phyloP scores from a whole-genome alignment of 2,329 filamentous ascomycete genomes.

The Diaporthe caulivora region DNA sequence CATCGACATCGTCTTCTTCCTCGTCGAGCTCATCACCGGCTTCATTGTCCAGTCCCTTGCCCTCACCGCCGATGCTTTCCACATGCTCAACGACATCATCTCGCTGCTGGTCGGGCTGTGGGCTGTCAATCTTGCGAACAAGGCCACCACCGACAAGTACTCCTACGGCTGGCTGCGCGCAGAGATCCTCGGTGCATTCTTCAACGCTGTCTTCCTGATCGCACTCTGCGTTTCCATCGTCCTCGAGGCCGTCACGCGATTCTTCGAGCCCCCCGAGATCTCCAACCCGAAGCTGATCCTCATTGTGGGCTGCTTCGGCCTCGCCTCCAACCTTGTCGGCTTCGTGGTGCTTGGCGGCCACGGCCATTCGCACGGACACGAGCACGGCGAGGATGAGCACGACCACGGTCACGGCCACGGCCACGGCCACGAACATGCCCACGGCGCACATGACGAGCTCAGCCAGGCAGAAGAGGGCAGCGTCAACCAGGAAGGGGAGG shows the following conservation, averaged over 20 bases:
- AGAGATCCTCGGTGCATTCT: constrained; percentile 94
- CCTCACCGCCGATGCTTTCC: constrained; percentile 95
- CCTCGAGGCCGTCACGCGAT: constrained; percentile 91
- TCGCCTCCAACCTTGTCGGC: constrained; percentile 89
- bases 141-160: constrained; percentile 88
- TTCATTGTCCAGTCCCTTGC: constrained; percentile 92
- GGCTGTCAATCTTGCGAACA: constrained; percentile 91
- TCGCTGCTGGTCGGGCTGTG: constrained; percentile 92
- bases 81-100: constrained; percentile 99
- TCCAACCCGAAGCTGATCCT: constrained; percentile 87
- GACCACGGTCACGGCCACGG: constrained; percentile 59
- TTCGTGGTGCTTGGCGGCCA: constrained; percentile 95
- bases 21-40: constrained; percentile 87
- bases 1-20: constrained; percentile 91
- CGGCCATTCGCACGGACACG: constrained; percentile 81
- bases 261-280: constrained; percentile 92
- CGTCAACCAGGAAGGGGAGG: constrained; percentile 60
- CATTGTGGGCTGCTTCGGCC: constrained; percentile 87
- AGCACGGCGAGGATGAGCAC: constrained; percentile 64
- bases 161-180: constrained; percentile 98
- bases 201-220: constrained; percentile 98
- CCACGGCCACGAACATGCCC: constrained; percentile 52
- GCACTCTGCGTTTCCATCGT: constrained; percentile 97
- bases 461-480: constrained; percentile 66
- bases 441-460: constrained; percentile 49